Base-by-base conservation (phyloP, 2,329 filamentous ascomycete species). In the Bipolaris cookei region DNA sequence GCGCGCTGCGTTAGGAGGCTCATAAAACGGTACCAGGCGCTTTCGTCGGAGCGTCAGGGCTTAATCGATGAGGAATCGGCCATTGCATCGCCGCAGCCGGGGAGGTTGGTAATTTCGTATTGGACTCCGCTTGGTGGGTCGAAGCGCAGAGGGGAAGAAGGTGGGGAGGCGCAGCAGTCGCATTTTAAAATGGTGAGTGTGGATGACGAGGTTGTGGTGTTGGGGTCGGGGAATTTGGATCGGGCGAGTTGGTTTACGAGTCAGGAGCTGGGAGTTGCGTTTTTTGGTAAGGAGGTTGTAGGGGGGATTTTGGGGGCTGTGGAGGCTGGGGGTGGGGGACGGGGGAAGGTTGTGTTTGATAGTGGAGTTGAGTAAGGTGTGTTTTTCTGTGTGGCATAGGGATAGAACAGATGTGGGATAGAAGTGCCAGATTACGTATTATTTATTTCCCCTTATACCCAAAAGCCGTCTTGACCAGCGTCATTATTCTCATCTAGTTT, bases 161-260 rank as follows among this genome's bases (percentile, higher is more conserved):
- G n/a, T 2, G 70, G 71, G 16, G 86, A 90, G 67, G 89, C 90
- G 0, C 85, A 89, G 2, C 87, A 91, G 51, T 88, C 87, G 4
- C 91, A 96, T 76, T 79, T 94, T 55, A 96, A 96, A 75, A 82
- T 92, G 70, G 89, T 86, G 0, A 82, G 92, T 51, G 84, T 94
- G 2, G 91, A 96, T 71, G 81, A 81, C 1, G 80, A 86, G 59
- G 85, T 87, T 18, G 80, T 88, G 1, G 81, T 95, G 0, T 77
- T 95, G 2, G 91, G 91, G 0, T 93, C 90, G 16, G 91, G 90
- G 1, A 96, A 96, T 71, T 86, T 93, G 82, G 91, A 96, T 76
- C 84, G 91, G 1, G 90, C 91, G 6, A 93, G 90, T 71, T 95
- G 90, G 90, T 93, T 86, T 76, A 95, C 91, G 4, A 93, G 90